Evolutionary conservation across 768 basidiomycete genomes (phyloP).

Genomic region (Bullera alba): DNA sequence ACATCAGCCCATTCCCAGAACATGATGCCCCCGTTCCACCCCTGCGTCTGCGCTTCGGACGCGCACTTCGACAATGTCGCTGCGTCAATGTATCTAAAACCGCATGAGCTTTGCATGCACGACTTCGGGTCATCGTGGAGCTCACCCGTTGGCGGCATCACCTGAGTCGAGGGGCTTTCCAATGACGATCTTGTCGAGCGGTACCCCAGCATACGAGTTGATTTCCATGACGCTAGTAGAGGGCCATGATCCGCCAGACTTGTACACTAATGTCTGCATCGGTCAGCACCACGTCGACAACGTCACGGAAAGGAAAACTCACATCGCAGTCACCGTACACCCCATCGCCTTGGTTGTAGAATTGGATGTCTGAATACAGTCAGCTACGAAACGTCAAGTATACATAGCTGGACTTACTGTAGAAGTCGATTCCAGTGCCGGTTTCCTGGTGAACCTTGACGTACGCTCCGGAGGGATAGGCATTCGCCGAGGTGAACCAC

Average conservation of each 20-base stretch:
- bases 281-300: not conserved
- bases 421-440: slow-evolving; percentile 62
- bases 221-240: slow-evolving; percentile 59
- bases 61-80: slow-evolving; percentile 58
- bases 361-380: slow-evolving; percentile 42
- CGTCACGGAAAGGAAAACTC: slow-evolving; percentile 1
- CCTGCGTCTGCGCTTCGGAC: slow-evolving; percentile 55
- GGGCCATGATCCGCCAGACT: slow-evolving; percentile 60
- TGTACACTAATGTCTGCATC: slow-evolving; percentile 50
- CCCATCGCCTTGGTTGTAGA: slow-evolving; percentile 44
- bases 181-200: slow-evolving; percentile 62
- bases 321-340: slow-evolving; percentile 34
- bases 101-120: not conserved
- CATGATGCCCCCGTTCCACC: slow-evolving; percentile 54
- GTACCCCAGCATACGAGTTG: slow-evolving; percentile 54
- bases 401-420: slow-evolving; percentile 26
- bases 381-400: not conserved
- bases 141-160: slow-evolving; percentile 51
- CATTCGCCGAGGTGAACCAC: slow-evolving; percentile 40
- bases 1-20: slow-evolving; percentile 43
- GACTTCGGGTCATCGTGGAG: not conserved
- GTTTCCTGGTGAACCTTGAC: slow-evolving; percentile 53
- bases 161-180: slow-evolving; percentile 61
- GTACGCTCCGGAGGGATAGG: slow-evolving; percentile 52
- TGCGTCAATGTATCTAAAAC: slow-evolving; percentile 53